Base-by-base conservation (phyloP, 176 grass and related monocot species). In the Neostapfia colusana region DNA sequence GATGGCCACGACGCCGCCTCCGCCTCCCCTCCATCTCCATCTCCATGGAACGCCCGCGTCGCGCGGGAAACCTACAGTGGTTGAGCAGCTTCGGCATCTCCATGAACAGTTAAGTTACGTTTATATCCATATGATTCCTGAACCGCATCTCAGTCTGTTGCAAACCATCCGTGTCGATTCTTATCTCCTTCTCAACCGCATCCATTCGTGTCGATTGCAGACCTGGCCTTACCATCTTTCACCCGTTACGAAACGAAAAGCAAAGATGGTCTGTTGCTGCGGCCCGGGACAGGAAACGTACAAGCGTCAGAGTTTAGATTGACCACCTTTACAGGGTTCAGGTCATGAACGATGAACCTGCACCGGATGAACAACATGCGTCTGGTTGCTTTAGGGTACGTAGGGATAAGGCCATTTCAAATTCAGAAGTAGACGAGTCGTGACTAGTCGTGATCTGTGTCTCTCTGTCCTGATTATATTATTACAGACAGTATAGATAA, bases 261-360 rank as follows among this genome's bases (percentile, higher is more conserved):
- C 25, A 34, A 41, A 25, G 35, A 26, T 26, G 15, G 26, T 37
- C 27, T 31, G 31, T 31, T 25, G 15, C 37, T 76, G 15, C 25
- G 59, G 6, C 36, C 55, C 44, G 78, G 40, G 20, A 55, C 67
- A 36, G 35, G 24, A 67, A 80, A 42, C 60, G 20, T 69, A 79
- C 80, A 83, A 88, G 63, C 80, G 38, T 78, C 43, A 16, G 86
- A 83, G 81, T 83, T 77, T 27, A 79, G 74, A 62, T 83, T 87
- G 80, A 63, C 53, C 75, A 44, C 61, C 59, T 39, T 49, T 68
- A 35, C 74, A 77, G 42, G 63, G 35, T 81, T 81, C 57, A 82
- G 46, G 18, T 35, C 59, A 63, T 15, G 73, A 57, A 0, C 25
- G 50, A 6, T 79, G 45, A 54, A 9, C 14, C 57, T 6, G 9